phyloP scores from a whole-genome alignment of 2,329 filamentous ascomycete genomes.

The Fusarium sublunatum region DNA sequence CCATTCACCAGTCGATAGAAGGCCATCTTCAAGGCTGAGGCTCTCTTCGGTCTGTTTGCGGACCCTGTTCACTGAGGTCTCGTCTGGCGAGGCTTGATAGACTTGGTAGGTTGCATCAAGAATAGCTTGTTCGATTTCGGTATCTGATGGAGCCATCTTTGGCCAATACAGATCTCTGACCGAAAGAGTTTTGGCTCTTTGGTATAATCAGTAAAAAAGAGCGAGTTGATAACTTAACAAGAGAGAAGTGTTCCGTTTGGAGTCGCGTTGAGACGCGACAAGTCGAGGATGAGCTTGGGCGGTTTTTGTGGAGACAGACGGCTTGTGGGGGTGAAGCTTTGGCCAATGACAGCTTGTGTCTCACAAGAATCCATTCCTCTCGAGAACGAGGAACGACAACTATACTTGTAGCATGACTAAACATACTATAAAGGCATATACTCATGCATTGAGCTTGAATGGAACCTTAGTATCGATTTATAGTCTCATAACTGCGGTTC shows the following conservation, averaged over 20 bases:
- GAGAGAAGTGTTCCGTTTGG: conserved; percentile 20
- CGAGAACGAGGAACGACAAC: not conserved
- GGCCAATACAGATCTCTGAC: not conserved
- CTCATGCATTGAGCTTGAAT: no score
- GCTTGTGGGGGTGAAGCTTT: conserved; percentile 32
- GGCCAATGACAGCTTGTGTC: conserved; percentile 32
- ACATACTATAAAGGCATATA: not conserved
- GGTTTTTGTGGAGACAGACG: conserved; percentile 25
- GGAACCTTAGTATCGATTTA: no score
- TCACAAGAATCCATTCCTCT: conserved; percentile 7
- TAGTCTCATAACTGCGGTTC: no score
- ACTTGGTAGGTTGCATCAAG: conserved; percentile 59
- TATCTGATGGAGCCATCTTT: conserved; percentile 56
- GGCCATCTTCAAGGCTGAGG: conserved; percentile 61
- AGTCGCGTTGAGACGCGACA: conserved; percentile 40
- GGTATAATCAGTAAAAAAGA: not conserved
- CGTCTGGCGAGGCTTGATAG: conserved; percentile 57
- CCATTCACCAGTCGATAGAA: conserved; percentile 64
- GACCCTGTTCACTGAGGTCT: conserved; percentile 67
- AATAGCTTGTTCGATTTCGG: conserved; percentile 60
- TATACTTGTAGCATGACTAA: not conserved
- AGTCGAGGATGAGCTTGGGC: conserved; percentile 16
- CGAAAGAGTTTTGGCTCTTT: not conserved
- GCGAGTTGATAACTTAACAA: conserved; percentile 5
- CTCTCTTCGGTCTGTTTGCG: conserved; percentile 64